A percentile compares a stretch with the other conserved stretches of the same genome.
Evolutionary conservation across 2,329 filamentous ascomycete species (phyloP).

Genomic region (Alternaria sp.): DNA sequence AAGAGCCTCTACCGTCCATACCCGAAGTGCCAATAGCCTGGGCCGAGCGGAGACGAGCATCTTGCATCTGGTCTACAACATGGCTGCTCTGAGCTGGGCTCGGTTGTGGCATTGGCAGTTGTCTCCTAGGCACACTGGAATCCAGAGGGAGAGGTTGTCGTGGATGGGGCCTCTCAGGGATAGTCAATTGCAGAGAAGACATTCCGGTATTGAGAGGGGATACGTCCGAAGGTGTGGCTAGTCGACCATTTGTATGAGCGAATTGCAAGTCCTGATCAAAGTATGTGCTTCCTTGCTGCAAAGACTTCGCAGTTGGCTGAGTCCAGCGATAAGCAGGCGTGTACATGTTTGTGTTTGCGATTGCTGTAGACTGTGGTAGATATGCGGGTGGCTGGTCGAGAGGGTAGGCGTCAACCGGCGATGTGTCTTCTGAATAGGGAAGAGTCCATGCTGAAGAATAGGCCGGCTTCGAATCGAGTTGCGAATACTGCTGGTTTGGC

Average conservation of each 20-base stretch:
- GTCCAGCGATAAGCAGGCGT: constrained; percentile 28
- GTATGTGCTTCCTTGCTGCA: constrained; percentile 20
- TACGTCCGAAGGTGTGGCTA: constrained; percentile 19
- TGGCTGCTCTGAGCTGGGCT: constrained; percentile 31
- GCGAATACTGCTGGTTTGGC: constrained; percentile 21
- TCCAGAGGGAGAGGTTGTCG: constrained; percentile 21
- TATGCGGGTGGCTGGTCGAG: constrained; percentile 29
- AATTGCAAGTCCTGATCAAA: constrained; percentile 34
- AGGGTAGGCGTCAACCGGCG: constrained; percentile 35
- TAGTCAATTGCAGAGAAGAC: constrained; percentile 34
- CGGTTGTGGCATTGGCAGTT: constrained; percentile 42
- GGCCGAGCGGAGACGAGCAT: constrained; percentile 35
- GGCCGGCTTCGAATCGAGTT: constrained; percentile 26
- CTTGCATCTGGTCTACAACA: constrained; percentile 40
- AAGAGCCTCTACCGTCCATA: constrained; percentile 12
- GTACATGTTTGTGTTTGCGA: constrained; percentile 20
- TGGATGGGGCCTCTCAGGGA: constrained; percentile 33
- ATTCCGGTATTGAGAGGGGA: constrained; percentile 38
- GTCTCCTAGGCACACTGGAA: constrained; percentile 28
- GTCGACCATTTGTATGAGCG: constrained; percentile 15
- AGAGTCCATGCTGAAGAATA: constrained; percentile 31
- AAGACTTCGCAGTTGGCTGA: constrained; percentile 15
- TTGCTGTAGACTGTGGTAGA: constrained; percentile 19
- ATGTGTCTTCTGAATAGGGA: constrained; percentile 36
- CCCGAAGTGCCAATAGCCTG: constrained; percentile 24